Evolutionary conservation across 23 red algal genomes (phyloP).

Genomic region (Pyropia haitanensis): DNA sequence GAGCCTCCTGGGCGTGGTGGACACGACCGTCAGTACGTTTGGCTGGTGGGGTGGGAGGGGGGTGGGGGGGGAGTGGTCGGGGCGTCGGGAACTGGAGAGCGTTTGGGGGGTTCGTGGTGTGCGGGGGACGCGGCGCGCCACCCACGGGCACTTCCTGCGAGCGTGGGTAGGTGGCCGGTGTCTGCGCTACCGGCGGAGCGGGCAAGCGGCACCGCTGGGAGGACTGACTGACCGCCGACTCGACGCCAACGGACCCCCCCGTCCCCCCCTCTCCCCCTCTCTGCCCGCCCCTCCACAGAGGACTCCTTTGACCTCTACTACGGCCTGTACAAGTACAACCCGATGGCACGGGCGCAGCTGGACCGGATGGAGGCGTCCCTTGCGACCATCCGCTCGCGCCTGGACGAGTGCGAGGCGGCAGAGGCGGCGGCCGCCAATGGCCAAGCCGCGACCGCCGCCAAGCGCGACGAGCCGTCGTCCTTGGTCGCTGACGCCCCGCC

Average conservation of each 20-base stretch:
- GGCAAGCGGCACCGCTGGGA: background rate
- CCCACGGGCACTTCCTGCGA: too few relatives aligned
- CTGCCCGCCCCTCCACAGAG: slow-evolving; percentile 6
- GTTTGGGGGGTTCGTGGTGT: too few relatives aligned
- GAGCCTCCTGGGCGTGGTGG: slow-evolving; percentile 78
- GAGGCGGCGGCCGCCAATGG: slow-evolving; percentile 16
- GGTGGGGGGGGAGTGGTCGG: too few relatives aligned
- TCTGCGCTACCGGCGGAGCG: background rate
- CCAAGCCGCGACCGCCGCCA: slow-evolving; percentile 2
- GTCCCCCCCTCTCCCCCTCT: background rate
- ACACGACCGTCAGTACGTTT: slow-evolving; percentile 67
- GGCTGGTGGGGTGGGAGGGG: too few relatives aligned
- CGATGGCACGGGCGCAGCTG: slow-evolving; percentile 57
- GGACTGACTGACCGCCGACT: background rate
- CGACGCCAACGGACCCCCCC: too few relatives aligned
- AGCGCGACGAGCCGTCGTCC: too few relatives aligned
- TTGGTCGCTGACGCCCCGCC: too few relatives aligned
- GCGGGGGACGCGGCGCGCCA: too few relatives aligned
- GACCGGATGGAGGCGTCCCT: slow-evolving; percentile 69
- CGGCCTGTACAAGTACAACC: slow-evolving; percentile 92
- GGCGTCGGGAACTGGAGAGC: too few relatives aligned
- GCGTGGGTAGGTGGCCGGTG: too few relatives aligned
- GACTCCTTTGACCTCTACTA: slow-evolving; percentile 93
- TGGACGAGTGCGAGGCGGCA: slow-evolving; percentile 62
- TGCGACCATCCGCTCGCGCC: slow-evolving; percentile 31